Base-by-base conservation (phyloP, 345 rosid genomes). In the rapeseed (Brassica napus) region DNA sequence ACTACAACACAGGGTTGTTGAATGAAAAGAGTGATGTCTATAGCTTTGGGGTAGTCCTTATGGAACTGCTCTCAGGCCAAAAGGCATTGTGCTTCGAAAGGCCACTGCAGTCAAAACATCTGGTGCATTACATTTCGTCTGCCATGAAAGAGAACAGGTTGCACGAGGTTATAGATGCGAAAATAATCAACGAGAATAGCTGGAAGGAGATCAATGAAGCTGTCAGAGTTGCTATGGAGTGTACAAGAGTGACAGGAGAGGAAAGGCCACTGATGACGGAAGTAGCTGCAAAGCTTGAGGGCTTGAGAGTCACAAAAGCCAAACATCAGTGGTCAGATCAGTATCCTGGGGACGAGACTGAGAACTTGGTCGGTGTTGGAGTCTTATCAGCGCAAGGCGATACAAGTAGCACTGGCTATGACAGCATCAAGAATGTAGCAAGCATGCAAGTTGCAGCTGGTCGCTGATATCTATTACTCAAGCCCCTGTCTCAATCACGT, bases 351-450 rank as follows among this genome's bases (percentile, higher is more conserved):
- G 57, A 5, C 3, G 57, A 0, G 57, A n/a, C 8, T 49, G 8
- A n/a, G 57, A 49, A 49, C 57, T 49, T 49, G 57, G 57, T 49
- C 8, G 57, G 8, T n/a, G 57, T 14, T 49, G 57, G 4, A 49
- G 5, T 31, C 42, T 6, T 63, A 63, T 63, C 67, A 31, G 74
- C 7, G 3, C 8, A 57, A 71, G 54, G 74, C 0, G 49, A 55
- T 3, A 24, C 67, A 8, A 65, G 73, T 6, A 75, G 58, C 62
- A 55, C 1, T 49, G 66, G 39, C 4, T 75, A 67, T 57, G 79
- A 68, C 37, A 68, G 79, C 44, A 57, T 76, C 26, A 67, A 37
- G 59, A 67, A 23, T 65, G 31, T 64, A 32, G 15, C 49, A 31
- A 44, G 4, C 2, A 2, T 59, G 52, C 35, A 72, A 60, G 44